Percentiles rank a stretch among this genome's conserved stretches.
phyloP scores from a whole-genome alignment of 2,329 filamentous ascomycete species.

The Ascosphaera apis region DNA sequence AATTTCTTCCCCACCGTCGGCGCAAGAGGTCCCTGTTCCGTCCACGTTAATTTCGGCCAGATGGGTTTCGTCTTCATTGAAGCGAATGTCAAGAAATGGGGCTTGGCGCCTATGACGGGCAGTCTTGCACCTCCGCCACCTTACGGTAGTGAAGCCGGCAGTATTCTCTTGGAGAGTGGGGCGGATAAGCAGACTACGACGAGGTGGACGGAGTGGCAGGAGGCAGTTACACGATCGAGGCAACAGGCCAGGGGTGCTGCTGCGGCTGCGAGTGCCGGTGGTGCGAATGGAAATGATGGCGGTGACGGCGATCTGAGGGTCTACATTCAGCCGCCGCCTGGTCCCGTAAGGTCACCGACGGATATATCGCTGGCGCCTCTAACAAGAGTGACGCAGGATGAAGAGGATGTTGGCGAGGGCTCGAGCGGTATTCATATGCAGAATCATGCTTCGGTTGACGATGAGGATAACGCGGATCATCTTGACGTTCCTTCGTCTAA shows the following conservation, averaged over 20 bases:
- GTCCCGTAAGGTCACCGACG: slow-evolving; percentile 72
- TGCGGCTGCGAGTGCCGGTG: slow-evolving; percentile 51
- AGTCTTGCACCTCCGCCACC: slow-evolving; percentile 86
- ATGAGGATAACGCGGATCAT: slow-evolving; percentile 8
- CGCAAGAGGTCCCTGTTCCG: slow-evolving; percentile 71
- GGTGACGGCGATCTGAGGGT: slow-evolving; percentile 58
- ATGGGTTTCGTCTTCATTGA: slow-evolving; percentile 98
- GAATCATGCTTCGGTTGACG: slow-evolving; percentile 1
- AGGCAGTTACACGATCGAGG: slow-evolving; percentile 16
- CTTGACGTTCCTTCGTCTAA: slow-evolving; percentile 25
- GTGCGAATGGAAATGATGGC: too few species aligned
- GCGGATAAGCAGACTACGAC: not conserved
- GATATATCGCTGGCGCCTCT: slow-evolving; percentile 87
- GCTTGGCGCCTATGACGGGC: slow-evolving; percentile 82
- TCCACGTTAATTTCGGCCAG: slow-evolving; percentile 96
- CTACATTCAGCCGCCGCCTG: slow-evolving; percentile 55
- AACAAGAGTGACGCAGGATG: slow-evolving; percentile 42
- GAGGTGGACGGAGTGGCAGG: not conserved
- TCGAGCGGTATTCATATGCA: slow-evolving; percentile 26
- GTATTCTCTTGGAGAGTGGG: slow-evolving; percentile 80
- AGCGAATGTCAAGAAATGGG: slow-evolving; percentile 99
- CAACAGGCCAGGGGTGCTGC: slow-evolving; percentile 16
- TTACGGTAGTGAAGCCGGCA: slow-evolving; percentile 91
- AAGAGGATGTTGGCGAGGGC: slow-evolving; percentile 50
- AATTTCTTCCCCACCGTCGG: slow-evolving; percentile 98